Percentiles rank a stretch among this genome's conserved stretches.
phyloP scores from a whole-genome alignment of 176 grass and related monocot species.

The Aegilops bicornis region DNA sequence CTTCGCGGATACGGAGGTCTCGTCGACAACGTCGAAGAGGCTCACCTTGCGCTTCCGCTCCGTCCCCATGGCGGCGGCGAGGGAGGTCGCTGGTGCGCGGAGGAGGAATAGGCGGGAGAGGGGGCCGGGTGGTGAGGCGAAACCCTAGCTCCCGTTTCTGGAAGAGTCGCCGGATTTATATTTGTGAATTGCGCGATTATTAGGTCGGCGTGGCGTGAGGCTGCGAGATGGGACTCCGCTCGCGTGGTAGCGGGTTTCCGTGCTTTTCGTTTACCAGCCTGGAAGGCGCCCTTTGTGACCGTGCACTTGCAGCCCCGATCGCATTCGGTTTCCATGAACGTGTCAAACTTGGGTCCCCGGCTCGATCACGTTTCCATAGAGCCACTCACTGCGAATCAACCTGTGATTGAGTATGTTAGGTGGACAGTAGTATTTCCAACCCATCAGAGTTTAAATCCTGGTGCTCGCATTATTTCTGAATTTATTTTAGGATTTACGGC shows the following conservation, averaged over 20 bases:
- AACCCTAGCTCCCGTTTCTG: slow-evolving; percentile 54
- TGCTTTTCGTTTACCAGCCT: background rate
- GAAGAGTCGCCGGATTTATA: slow-evolving; percentile 40
- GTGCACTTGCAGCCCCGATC: background rate
- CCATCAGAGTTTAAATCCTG: too few relatives aligned
- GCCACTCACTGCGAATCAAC: too few relatives aligned
- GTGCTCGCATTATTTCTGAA: too few relatives aligned
- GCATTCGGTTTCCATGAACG: background rate
- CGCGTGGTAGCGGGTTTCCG: background rate
- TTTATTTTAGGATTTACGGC: too few relatives aligned
- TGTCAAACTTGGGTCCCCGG: background rate
- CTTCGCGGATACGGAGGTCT: slow-evolving; percentile 73
- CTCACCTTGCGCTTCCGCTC: slow-evolving; percentile 98
- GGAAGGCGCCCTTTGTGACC: background rate
- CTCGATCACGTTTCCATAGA: too few relatives aligned
- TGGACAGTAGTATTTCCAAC: too few relatives aligned
- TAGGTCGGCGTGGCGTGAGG: slow-evolving; percentile 20
- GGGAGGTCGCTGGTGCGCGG: background rate
- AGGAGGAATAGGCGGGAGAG: background rate
- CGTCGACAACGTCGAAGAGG: slow-evolving; percentile 89
- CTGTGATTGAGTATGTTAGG: too few relatives aligned
- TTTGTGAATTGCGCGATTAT: slow-evolving; percentile 9
- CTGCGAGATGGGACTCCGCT: background rate
- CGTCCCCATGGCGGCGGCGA: slow-evolving; percentile 60
- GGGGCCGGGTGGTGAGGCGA: slow-evolving; percentile 23